Base-by-base conservation (phyloP, 345 rosid species). In the Bruguiera gymnorhiza region DNA sequence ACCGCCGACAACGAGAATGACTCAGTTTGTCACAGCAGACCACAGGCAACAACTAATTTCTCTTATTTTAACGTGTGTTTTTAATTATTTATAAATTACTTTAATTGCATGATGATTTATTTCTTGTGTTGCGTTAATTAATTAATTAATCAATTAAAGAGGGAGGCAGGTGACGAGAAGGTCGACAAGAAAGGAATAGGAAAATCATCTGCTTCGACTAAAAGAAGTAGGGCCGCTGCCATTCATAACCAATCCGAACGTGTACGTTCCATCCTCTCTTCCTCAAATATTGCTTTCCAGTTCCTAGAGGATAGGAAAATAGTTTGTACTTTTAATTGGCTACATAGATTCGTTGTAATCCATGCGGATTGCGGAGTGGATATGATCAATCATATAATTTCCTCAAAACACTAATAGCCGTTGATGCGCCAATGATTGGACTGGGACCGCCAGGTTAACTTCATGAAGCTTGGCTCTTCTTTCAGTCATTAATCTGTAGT, bases 221-320 rank as follows among this genome's bases (percentile, higher is more conserved):
- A 85, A 75, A 80, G 97, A 78, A 90, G 93, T 73, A 76, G 99
- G 64, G 97, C 99, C 63, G 99, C 97, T 16, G 97, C 94, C 27
- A 83, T 95, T 71, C 99, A 95, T 75, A 95, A 92, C 83, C 99
- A 92, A 76, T 95, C 97, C 54, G 99, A 95, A 84, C 88, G 98
- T 20, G 98, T 93, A 88, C n/a, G 76, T 67, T 52, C 23, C 5
- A n/a, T 57, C 5, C 39, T 66, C 55, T 63, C 37, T n/a, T 18
- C 18, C 48, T 16, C 21, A 15, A 19, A 9, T 32, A 63, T 19
- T 53, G 48, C 27, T 46, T 20, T 10, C 58, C 19, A 26, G 43
- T 37, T 37, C 43, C 43, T 9, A 37, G 11, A 37, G 0, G 48
- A 43, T 43, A 43, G 50, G 50, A 43, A 43, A 43, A 43, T 5